phyloP scores from a whole-genome alignment of 805 yeast genomes.

The Groenewaldozyma tartarivorans region DNA sequence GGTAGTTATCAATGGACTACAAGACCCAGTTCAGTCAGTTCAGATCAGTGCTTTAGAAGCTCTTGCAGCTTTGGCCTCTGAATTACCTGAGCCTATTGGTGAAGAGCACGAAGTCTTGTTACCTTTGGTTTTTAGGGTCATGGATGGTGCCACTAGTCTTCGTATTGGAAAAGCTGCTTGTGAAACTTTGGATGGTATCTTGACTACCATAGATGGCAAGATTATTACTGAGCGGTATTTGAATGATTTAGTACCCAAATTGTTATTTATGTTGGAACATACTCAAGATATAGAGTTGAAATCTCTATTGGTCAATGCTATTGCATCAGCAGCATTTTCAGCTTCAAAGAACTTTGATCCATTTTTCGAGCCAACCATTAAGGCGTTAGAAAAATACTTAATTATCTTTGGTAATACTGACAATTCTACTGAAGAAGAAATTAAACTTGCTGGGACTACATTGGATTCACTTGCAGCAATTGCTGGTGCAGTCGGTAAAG shows the following conservation, averaged over 20 bases:
- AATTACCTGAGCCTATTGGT: conserved; percentile 77
- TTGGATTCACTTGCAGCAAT: conserved; percentile 89
- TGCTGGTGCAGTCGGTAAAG: conserved; percentile 95
- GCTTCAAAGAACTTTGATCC: conserved; percentile 84
- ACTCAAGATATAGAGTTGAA: conserved; percentile 44
- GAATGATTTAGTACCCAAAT: conserved; percentile 82
- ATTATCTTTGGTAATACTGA: conserved; percentile 46
- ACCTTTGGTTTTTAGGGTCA: conserved; percentile 78
- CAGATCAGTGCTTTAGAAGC: conserved; percentile 80
- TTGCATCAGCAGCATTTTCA: conserved; percentile 95
- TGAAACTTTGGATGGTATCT: conserved; percentile 78
- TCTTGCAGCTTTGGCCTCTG: conserved; percentile 66
- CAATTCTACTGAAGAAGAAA: conserved; percentile 79
- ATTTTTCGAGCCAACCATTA: conserved; percentile 72
- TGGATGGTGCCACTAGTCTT: conserved; percentile 75
- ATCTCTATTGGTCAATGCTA: conserved; percentile 78
- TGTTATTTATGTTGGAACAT: conserved; percentile 70
- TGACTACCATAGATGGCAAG: conserved; percentile 85
- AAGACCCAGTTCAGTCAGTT: conserved; percentile 65
- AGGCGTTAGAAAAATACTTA: conserved; percentile 61
- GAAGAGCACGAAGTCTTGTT: conserved; percentile 73
- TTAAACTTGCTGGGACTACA: conserved; percentile 84
- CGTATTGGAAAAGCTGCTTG: conserved; percentile 87
- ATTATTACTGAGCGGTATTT: conserved; percentile 68
- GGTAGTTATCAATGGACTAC: conserved; percentile 63